These are phyloP conservation scores for Cladosporium cucumerinum DNA, from an alignment of 2,329 filamentous ascomycete species.

Conservation along the genomic window DNA sequence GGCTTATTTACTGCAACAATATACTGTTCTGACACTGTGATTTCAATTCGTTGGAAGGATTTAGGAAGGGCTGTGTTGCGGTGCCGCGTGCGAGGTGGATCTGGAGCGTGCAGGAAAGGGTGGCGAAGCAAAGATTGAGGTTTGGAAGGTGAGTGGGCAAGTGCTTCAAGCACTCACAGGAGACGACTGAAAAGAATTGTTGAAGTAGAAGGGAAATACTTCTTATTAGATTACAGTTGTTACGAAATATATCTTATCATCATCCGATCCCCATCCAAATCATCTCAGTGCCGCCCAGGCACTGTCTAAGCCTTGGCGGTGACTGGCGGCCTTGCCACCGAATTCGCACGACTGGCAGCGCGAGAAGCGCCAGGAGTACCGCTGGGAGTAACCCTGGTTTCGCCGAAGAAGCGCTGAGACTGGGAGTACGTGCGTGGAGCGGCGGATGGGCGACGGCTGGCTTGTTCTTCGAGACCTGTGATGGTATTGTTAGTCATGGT, in stretches of 20 bases:
- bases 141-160: not conserved
- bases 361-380: conserved; percentile 30
- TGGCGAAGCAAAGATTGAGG: not conserved
- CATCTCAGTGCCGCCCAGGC: not conserved
- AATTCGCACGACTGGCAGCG: conserved; percentile 25
- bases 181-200: not conserved
- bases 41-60: not conserved
- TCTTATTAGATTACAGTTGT: not conserved
- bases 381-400: conserved; percentile 24
- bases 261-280: not conserved
- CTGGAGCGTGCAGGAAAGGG: not conserved
- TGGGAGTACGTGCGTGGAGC: conserved; percentile 28
- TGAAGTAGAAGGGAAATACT: not conserved
- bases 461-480: conserved; percentile 5
- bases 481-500: not conserved
- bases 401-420: conserved; percentile 30
- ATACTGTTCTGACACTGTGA: not conserved
- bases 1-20: not conserved
- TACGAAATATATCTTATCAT: not conserved
- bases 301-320: not conserved
- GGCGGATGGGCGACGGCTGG: conserved; percentile 4
- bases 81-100: not conserved
- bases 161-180: not conserved
- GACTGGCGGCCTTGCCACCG: not conserved
- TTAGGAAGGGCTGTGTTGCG: not conserved